phyloP scores from a whole-genome alignment of 768 basidiomycete genomes.

The Leccinellum luteum region DNA sequence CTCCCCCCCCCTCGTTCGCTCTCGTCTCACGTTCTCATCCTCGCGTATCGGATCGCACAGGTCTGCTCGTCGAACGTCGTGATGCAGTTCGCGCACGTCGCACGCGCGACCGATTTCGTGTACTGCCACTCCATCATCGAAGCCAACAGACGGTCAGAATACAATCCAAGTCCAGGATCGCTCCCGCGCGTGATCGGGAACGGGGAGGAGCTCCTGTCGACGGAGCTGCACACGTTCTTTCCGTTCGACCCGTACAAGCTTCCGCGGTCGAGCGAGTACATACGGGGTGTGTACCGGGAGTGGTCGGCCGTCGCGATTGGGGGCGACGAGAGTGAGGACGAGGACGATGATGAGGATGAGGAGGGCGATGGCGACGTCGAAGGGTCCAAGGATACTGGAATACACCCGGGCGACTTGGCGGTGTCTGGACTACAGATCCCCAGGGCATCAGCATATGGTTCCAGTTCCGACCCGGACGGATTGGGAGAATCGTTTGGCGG shows the following conservation, averaged over 20 bases:
- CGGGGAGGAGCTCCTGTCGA: conserved; percentile 41
- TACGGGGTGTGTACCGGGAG: conserved; percentile 83
- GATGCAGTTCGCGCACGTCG: conserved; percentile 88
- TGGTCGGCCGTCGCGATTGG: conserved; percentile 79
- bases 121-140: conserved; percentile 95
- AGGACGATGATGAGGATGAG: conserved; percentile 53
- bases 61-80: conserved; percentile 90
- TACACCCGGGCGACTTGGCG: neutral
- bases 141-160: conserved; percentile 73
- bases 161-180: conserved; percentile 30
- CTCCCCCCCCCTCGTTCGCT: too few species aligned
- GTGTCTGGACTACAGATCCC: conserved; percentile 23
- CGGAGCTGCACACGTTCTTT: conserved; percentile 91
- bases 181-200: conserved; percentile 17
- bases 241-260: conserved; percentile 98
- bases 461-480: conserved; percentile 41
- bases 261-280: conserved; percentile 70
- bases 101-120: conserved; percentile 85
- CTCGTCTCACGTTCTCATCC: neutral
- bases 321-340: conserved; percentile 69
- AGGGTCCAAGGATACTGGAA: neutral
- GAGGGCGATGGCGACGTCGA: conserved; percentile 22
- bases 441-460: conserved; percentile 14
- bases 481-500: conserved; percentile 69
- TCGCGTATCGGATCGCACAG: conserved; percentile 37